Evolutionary conservation across 2,329 filamentous ascomycete genomes (phyloP).

Genomic region (Macrophomina phaseolina): DNA sequence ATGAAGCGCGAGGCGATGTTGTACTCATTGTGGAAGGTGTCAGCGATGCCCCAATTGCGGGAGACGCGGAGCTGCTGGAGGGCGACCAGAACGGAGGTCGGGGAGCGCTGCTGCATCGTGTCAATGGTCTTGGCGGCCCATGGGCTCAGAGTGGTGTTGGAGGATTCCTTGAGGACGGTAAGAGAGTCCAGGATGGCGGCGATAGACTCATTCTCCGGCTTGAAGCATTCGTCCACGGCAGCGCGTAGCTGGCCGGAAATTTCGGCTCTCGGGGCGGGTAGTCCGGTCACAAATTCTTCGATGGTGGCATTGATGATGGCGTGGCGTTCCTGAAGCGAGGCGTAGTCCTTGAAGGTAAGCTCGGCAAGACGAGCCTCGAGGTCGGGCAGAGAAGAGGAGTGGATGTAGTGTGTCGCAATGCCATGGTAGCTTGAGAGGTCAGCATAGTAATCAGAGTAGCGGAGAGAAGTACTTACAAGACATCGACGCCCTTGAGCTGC

Average conservation of each 20-base stretch:
- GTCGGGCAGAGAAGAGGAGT: conserved; percentile 82
- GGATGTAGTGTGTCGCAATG: conserved; percentile 93
- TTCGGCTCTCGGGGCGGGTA: conserved; percentile 64
- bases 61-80: conserved; percentile 82
- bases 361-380: conserved; percentile 88
- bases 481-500: conserved; percentile 79
- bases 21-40: conserved; percentile 87
- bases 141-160: conserved; percentile 57
- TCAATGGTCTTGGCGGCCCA: conserved; percentile 82
- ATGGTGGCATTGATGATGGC: conserved; percentile 83
- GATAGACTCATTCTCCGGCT: conserved; percentile 63
- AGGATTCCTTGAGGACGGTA: conserved; percentile 49
- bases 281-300: conserved; percentile 85
- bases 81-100: conserved; percentile 84
- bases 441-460: neutral
- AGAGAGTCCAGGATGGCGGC: conserved; percentile 74
- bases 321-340: conserved; percentile 66
- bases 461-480: conserved; percentile 57
- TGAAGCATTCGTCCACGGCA: conserved; percentile 75
- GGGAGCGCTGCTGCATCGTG: conserved; percentile 79
- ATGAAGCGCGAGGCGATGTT: conserved; percentile 88
- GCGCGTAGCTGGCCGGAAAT: conserved; percentile 73
- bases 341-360: conserved; percentile 83
- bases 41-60: conserved; percentile 75
- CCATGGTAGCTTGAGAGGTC: conserved; percentile 68